A percentile compares a stretch with the other conserved stretches of the same genome.
Evolutionary conservation across 148 eudicot species (phyloP).

Genomic region (Salicornia ramosissima): DNA sequence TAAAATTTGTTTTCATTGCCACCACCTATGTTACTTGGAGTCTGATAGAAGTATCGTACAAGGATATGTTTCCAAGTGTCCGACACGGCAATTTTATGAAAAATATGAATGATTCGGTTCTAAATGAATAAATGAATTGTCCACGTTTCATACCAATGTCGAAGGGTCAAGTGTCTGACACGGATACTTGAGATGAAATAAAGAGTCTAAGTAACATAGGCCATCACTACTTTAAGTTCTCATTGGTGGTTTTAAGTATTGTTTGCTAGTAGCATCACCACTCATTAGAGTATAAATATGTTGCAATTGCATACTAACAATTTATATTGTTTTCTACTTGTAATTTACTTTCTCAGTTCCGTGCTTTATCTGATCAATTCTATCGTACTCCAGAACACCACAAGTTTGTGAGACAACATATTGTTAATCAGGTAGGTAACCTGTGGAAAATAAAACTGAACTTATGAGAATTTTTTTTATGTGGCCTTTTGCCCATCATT

Average conservation of each 20-base stretch:
- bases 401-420: slow-evolving; percentile 77
- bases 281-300: neutral
- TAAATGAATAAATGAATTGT: no score
- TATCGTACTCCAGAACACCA: slow-evolving; percentile 87
- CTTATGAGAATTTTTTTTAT: neutral
- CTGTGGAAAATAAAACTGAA: neutral
- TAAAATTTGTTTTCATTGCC: neutral
- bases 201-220: no score
- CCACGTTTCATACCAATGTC: no score
- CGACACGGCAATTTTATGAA: no score
- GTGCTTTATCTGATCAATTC: slow-evolving; percentile 88
- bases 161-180: no score
- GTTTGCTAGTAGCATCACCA: neutral
- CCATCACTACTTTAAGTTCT: no score
- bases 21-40: no score
- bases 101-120: no score
- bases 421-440: slow-evolving; percentile 73
- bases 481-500: neutral
- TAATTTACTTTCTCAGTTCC: slow-evolving; percentile 47
- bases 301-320: neutral
- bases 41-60: no score
- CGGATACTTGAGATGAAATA: no score
- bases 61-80: no score
- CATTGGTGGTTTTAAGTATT: neutral
- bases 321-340: slow-evolving; percentile 10